Percentiles rank a stretch among this genome's conserved stretches.
Evolutionary conservation across 345 rosid species (phyloP).

Genomic region (Citrus trifoliata): DNA sequence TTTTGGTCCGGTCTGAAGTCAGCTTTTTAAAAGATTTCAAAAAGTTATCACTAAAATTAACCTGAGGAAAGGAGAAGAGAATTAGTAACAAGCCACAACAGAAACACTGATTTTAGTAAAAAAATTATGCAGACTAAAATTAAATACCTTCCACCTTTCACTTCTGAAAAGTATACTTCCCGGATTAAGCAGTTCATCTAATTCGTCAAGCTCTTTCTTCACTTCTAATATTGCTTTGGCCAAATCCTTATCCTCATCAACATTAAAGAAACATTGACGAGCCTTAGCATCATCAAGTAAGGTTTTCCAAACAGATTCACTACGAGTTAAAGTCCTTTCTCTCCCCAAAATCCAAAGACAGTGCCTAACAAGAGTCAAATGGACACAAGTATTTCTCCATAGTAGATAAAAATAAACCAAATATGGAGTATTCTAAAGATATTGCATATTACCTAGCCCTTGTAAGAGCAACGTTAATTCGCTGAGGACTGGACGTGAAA

Average conservation of each 20-base stretch:
- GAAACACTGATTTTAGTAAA: background rate
- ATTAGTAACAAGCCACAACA: background rate
- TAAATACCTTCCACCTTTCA: conserved; percentile 46
- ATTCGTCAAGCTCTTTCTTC: conserved; percentile 35
- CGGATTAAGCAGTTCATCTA: conserved; percentile 35
- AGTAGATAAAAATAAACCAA: background rate
- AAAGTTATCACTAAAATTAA: conserved; percentile 47
- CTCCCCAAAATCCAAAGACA: conserved; percentile 56
- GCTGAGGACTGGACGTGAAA: conserved; percentile 13
- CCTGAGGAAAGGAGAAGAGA: conserved; percentile 26
- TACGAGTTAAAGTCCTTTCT: conserved; percentile 29
- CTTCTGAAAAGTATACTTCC: conserved; percentile 29
- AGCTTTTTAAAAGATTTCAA: conserved; percentile 44
- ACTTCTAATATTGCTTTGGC: conserved; percentile 32
- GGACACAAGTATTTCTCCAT: background rate
- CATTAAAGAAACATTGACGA: conserved; percentile 43
- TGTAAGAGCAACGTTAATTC: conserved; percentile 37
- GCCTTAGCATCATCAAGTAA: conserved; percentile 38
- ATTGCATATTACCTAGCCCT: conserved; percentile 34
- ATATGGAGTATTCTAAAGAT: background rate
- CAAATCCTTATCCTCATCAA: conserved; percentile 37
- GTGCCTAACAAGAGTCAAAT: conserved; percentile 24
- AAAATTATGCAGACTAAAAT: background rate
- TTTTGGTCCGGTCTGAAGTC: conserved; percentile 21
- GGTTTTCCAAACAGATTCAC: conserved; percentile 35